Percentiles rank a stretch among this genome's conserved stretches.
phyloP scores from a whole-genome alignment of 1,284 basidiomycete species.

The Ceratobasidium sp. region DNA sequence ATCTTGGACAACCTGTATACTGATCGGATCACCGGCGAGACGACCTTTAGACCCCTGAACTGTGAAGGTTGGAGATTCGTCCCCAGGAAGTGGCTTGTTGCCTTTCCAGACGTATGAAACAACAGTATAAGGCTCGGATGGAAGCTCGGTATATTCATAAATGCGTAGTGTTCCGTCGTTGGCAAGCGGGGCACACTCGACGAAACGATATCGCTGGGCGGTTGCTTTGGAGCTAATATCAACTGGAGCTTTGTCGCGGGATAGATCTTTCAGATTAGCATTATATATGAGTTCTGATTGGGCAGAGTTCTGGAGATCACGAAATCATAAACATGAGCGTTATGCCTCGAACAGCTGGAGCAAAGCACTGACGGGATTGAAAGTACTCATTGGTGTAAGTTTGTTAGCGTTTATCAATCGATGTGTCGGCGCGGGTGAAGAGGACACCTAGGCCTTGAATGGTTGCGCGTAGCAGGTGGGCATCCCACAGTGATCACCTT shows the following conservation, averaged over 20 bases:
- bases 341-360: too few relatives aligned
- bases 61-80: neutral
- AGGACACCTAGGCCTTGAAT: too few relatives aligned
- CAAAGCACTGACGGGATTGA: too few relatives aligned
- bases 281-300: constrained; percentile 7
- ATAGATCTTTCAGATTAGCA: neutral
- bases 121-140: neutral
- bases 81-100: neutral
- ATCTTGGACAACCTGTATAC: neutral
- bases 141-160: neutral
- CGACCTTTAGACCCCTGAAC: neutral
- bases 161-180: neutral
- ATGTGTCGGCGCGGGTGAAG: too few relatives aligned
- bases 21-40: constrained; percentile 11
- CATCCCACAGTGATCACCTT: too few relatives aligned
- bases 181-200: neutral
- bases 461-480: too few relatives aligned
- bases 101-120: constrained; percentile 11
- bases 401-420: too few relatives aligned
- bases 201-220: constrained; percentile 6
- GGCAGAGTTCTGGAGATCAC: neutral
- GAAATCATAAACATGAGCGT: too few relatives aligned
- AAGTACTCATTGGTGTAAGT: too few relatives aligned
- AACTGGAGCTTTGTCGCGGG: neutral
- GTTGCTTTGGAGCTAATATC: neutral